These are phyloP conservation scores for Knoxia roxburghii DNA, from an alignment of 257 asterid species.

Conservation along the genomic window DNA sequence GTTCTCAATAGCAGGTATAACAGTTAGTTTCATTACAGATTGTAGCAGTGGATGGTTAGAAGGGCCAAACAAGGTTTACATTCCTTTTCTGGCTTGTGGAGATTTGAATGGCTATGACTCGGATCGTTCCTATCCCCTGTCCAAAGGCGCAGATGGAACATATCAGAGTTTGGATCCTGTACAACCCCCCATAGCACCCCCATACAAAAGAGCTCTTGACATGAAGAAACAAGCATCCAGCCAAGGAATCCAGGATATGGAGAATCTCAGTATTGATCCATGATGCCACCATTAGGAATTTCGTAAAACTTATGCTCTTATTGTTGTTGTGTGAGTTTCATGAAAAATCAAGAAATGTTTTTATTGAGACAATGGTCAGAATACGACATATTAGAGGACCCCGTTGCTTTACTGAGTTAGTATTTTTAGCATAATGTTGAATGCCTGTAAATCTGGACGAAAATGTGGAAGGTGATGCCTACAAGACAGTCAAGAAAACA, in stretches of 20 bases:
- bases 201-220: constrained; percentile 93
- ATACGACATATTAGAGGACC: no score
- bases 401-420: no score
- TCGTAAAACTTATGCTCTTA: no score
- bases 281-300: neutral
- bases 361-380: neutral
- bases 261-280: constrained; percentile 50
- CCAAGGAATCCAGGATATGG: constrained; percentile 60
- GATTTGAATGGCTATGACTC: constrained; percentile 88
- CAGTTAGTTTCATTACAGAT: constrained; percentile 40
- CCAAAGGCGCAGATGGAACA: constrained; percentile 65
- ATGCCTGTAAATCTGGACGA: neutral
- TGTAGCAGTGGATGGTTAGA: constrained; percentile 98
- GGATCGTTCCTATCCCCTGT: constrained; percentile 78
- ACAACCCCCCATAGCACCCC: constrained; percentile 98
- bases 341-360: neutral
- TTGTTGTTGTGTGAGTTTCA: neutral
- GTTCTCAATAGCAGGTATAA: neutral
- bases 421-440: no score
- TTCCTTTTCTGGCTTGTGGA: constrained; percentile 96
- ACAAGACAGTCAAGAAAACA: no score
- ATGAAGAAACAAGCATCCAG: constrained; percentile 81
- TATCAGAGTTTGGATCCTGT: constrained; percentile 80
- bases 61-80: constrained; percentile 89
- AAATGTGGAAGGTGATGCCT: no score